Base-by-base conservation (phyloP, 192 early-diverging fungal species). In the Irineochytrium annulatum region DNA sequence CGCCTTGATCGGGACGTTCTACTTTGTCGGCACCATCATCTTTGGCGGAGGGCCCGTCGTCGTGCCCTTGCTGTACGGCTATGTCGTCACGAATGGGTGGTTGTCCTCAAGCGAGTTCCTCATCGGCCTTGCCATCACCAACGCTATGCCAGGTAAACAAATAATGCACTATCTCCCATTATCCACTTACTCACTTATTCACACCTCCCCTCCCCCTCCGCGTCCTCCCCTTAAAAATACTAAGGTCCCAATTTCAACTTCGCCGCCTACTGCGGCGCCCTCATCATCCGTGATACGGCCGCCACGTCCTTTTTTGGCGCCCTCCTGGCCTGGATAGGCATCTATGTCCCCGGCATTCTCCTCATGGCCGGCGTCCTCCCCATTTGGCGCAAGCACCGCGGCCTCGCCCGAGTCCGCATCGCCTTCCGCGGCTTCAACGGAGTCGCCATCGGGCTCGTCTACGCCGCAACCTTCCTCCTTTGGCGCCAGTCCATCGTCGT, bases 161-260 rank as follows among this genome's bases (percentile, higher is more conserved):
- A n/a, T n/a, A n/a, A n/a, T n/a, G n/a, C n/a, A n/a, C n/a, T n/a
- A n/a, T n/a, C n/a, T n/a, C n/a, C n/a, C n/a, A n/a, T n/a, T n/a
- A n/a, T n/a, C 28, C 11, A 51, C 13, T 51, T 51, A 19, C 16
- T 43, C 16, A 41, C 11, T 41, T 41, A 41, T n/a, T n/a, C 13
- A 68, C 70, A 28, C 77, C 75, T 75, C 65, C 66, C 22, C 64
- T 30, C 31, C 34, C 65, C 17, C 65, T 75, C 13, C 46, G 55
- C n/a, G 45, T 77, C n/a, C 20, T 44, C 14, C 52, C 55, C 3
- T 55, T 73, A 26, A 70, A 70, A 28, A 65, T 68, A 0, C 69
- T 69, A 51, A 49, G 84, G 85, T 0, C 87, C 84, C 26, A 87
- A 84, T 52, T 89, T 86, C 68, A 89, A 89, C 58, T 80, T 89